Evolutionary conservation across 805 yeast genomes (phyloP).

Genomic region (Kuraishia floccosa): DNA sequence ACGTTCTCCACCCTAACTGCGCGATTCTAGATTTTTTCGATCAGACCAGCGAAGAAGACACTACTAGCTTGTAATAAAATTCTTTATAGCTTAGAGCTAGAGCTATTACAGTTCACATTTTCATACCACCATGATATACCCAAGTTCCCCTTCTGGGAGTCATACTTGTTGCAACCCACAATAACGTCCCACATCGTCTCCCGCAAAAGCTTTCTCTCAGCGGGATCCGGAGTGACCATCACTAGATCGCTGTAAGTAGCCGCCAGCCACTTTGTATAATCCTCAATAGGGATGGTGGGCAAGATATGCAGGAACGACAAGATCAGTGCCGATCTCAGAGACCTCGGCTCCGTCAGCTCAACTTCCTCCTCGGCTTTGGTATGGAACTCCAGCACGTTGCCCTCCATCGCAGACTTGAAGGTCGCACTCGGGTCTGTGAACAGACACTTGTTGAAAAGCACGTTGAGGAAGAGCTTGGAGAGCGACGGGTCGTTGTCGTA

Average conservation of each 20-base stretch:
- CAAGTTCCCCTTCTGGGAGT: conserved; percentile 40
- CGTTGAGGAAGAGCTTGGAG: conserved; percentile 25
- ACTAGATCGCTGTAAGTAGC: conserved; percentile 25
- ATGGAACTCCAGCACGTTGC: conserved; percentile 3
- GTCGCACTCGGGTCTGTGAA: conserved; percentile 1
- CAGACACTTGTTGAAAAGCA: conserved; percentile 28
- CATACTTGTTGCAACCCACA: conserved; percentile 37
- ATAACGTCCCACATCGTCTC: conserved; percentile 39
- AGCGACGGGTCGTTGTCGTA: conserved; percentile 15
- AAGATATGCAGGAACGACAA: conserved; percentile 35
- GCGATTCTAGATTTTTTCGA: conserved; percentile 61
- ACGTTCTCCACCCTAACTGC: conserved; percentile 72
- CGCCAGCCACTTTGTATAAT: conserved; percentile 34
- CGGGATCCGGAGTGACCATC: conserved; percentile 7
- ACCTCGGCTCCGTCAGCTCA: conserved; percentile 4
- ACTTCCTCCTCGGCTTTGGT: conserved; percentile 6
- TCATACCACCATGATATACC: conserved; percentile 60
- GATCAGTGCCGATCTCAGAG: conserved; percentile 36
- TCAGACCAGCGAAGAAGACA: conserved; percentile 9
- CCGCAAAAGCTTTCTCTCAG: conserved; percentile 27
- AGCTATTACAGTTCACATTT: conserved; percentile 8
- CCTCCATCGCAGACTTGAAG: neutral
- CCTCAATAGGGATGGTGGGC: conserved; percentile 36
- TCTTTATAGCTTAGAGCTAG: neutral
- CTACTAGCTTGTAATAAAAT: neutral